phyloP scores from a whole-genome alignment of 352 stramenopile genomes.

The Pythium chondricola region DNA sequence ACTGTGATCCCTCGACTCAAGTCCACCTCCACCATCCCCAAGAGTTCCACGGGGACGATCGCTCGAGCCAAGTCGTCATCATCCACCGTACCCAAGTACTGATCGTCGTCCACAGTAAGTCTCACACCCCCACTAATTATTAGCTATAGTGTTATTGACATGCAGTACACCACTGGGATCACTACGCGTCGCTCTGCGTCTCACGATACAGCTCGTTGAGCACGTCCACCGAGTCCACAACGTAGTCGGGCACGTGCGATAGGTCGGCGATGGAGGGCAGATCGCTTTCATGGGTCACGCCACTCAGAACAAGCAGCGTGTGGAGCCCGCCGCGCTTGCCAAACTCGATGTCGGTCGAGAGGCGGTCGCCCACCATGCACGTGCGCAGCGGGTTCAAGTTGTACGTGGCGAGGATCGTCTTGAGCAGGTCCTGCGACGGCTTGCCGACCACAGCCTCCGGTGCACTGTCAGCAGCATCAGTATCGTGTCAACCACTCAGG shows the following conservation, averaged over 20 bases:
- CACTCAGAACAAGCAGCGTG: slow-evolving; percentile 72
- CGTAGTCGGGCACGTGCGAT: slow-evolving; percentile 56
- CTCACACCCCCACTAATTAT: background rate
- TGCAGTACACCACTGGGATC: no score
- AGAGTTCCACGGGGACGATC: background rate
- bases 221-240: slow-evolving; percentile 62
- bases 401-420: slow-evolving; percentile 74
- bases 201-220: slow-evolving; percentile 56
- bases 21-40: slow-evolving; percentile 9
- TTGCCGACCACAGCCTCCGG: slow-evolving; percentile 77
- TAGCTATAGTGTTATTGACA: no score
- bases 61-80: background rate
- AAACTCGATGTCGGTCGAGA: slow-evolving; percentile 84
- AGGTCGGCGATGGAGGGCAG: slow-evolving; percentile 41
- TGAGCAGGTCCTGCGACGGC: slow-evolving; percentile 74
- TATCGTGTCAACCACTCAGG: no score
- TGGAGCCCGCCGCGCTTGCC: slow-evolving; percentile 58
- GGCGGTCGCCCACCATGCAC: slow-evolving; percentile 82
- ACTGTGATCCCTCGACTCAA: slow-evolving; percentile 50
- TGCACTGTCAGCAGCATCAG: slow-evolving; percentile 34
- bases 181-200: background rate
- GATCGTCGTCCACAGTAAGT: background rate
- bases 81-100: background rate
- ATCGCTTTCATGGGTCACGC: slow-evolving; percentile 58
- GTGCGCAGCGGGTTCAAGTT: slow-evolving; percentile 60